phyloP scores from a whole-genome alignment of 345 rosid species.

The Syzygium grande region DNA sequence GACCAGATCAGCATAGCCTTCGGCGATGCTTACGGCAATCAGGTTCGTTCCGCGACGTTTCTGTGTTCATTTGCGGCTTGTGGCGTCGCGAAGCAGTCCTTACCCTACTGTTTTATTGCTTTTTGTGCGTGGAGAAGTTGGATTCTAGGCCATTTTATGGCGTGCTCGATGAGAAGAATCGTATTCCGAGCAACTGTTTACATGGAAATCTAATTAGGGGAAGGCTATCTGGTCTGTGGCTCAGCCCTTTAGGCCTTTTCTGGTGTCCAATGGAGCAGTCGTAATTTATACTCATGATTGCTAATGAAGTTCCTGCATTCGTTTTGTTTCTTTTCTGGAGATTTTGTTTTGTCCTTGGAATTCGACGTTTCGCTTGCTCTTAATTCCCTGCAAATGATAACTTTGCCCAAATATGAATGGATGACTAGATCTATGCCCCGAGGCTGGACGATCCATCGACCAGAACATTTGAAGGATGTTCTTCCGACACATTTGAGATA shows the following conservation, averaged over 20 bases:
- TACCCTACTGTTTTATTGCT: neutral
- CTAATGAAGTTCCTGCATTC: neutral
- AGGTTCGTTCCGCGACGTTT: conserved; percentile 27
- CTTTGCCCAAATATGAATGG: neutral
- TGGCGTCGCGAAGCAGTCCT: neutral
- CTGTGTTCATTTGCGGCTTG: neutral
- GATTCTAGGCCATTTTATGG: neutral
- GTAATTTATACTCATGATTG: neutral
- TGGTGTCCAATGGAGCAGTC: neutral
- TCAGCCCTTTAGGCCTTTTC: neutral
- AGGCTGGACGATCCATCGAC: conserved; percentile 66
- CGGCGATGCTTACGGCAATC: conserved; percentile 91
- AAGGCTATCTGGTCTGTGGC: neutral
- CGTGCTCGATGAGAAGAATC: neutral
- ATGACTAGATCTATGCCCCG: conserved; percentile 56
- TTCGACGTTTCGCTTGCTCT: neutral
- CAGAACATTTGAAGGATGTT: conserved; percentile 63
- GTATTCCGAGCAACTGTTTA: neutral
- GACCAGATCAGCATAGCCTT: conserved; percentile 87
- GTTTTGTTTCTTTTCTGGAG: neutral
- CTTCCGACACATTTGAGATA: conserved; percentile 65
- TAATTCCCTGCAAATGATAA: neutral
- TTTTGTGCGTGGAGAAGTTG: neutral
- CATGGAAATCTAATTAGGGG: neutral
- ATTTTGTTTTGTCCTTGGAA: neutral